Conservation (phyloP, 495 filamentous ascomycete species). For the Polyplosphaeria fusca region DNA sequence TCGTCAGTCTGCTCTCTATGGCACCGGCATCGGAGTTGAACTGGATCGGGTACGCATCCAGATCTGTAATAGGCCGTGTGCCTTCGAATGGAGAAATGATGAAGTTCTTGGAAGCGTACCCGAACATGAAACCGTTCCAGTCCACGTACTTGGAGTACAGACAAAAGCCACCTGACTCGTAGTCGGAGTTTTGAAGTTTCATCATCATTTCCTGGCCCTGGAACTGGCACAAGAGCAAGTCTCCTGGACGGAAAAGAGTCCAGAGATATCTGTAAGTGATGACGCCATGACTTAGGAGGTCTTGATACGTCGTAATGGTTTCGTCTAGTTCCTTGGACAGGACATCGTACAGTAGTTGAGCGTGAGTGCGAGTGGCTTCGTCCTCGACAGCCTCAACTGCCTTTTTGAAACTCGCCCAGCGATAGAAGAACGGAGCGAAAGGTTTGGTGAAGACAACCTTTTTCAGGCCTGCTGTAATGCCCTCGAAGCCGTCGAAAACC, state of each 20-base stretch:
- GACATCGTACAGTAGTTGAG: constrained; percentile 53
- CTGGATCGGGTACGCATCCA: constrained; percentile 55
- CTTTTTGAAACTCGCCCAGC: constrained; percentile 56
- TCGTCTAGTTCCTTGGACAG: constrained; percentile 58
- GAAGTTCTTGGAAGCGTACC: constrained; percentile 47
- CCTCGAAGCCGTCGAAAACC: constrained; percentile 61
- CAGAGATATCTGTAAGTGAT: constrained; percentile 59
- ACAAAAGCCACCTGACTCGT: constrained; percentile 35
- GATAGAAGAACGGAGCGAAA: constrained; percentile 64
- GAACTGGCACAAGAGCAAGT: constrained; percentile 40
- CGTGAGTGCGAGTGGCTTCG: constrained; percentile 50
- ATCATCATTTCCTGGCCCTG: constrained; percentile 42
- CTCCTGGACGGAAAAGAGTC: constrained; percentile 51
- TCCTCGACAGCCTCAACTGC: constrained; percentile 42
- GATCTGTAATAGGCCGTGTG: constrained; percentile 52
- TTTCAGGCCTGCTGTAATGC: constrained; percentile 59
- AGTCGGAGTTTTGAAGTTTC: constrained; percentile 35
- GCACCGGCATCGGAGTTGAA: constrained; percentile 49
- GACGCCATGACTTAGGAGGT: constrained; percentile 55
- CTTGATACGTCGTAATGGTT: constrained; percentile 52
- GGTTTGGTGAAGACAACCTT: constrained; percentile 57
- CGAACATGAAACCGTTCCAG: constrained; percentile 57
- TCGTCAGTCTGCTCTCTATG: constrained; percentile 36
- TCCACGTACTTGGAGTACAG: constrained; percentile 49
- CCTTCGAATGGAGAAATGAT: constrained; percentile 49